Conservation (phyloP, 257 asterid species). For the Coffea eugenioides region DNA sequence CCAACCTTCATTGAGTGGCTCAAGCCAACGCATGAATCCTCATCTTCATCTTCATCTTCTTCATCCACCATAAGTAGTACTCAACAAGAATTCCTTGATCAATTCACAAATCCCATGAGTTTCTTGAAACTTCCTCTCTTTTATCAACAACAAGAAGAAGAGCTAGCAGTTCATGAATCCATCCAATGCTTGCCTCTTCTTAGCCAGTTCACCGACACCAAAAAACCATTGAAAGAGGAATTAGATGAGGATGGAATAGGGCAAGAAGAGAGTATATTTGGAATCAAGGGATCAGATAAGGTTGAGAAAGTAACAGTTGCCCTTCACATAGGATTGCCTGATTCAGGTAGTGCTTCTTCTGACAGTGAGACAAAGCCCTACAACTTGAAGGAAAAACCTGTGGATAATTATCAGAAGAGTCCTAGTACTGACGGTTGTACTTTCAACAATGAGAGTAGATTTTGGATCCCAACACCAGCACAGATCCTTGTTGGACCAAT, state of each 20-base stretch:
- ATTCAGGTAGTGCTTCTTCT: conserved; percentile 20
- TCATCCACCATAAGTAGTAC: conserved; percentile 21
- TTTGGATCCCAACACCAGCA: conserved; percentile 90
- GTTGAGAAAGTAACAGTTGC: conserved; percentile 52
- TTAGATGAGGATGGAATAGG: conserved; percentile 4
- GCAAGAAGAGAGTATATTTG: background rate
- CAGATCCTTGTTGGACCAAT: conserved; percentile 94
- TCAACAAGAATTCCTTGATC: conserved; percentile 13
- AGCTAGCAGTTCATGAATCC: conserved; percentile 26
- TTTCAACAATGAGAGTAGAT: conserved; percentile 45
- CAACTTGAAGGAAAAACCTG: conserved; percentile 26
- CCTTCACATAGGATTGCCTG: conserved; percentile 80
- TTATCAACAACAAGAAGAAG: conserved; percentile 26
- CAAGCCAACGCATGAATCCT: conserved; percentile 41
- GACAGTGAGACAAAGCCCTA: conserved; percentile 16
- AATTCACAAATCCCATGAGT: conserved; percentile 33
- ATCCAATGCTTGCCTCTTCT: conserved; percentile 78
- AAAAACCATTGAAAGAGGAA: conserved; percentile 37
- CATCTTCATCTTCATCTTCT: conserved; percentile 12
- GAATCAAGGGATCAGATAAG: conserved; percentile 21
- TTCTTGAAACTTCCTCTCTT: conserved; percentile 50
- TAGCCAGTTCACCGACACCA: conserved; percentile 45
- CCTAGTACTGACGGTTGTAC: conserved; percentile 19
- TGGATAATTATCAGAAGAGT: conserved; percentile 12
- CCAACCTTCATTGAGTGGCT: conserved; percentile 62